Conservation (phyloP, 176 grass and related monocot genomes). For the Leersia perrieri region DNA sequence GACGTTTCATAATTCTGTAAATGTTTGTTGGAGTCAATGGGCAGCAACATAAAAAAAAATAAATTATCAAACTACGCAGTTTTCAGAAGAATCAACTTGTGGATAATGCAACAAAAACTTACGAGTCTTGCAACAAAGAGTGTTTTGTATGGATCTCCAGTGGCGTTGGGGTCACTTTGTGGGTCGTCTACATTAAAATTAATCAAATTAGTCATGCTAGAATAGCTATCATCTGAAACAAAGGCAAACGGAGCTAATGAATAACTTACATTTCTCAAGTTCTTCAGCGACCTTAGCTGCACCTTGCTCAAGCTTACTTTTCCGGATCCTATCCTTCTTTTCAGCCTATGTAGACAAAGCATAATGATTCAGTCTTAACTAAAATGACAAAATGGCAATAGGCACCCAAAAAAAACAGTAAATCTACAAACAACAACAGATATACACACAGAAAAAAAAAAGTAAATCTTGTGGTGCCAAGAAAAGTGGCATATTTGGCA, state of each 20-base stretch:
- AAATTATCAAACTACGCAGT: not conserved
- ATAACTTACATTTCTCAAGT: constrained; percentile 64
- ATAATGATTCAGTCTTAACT: not conserved
- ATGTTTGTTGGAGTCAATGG: constrained; percentile 9
- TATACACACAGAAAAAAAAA: not conserved
- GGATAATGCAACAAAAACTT: constrained; percentile 23
- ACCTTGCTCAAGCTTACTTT: constrained; percentile 72
- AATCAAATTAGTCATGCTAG: not conserved
- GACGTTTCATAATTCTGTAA: constrained; percentile 74
- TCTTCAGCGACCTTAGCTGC: constrained; percentile 71
- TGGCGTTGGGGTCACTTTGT: constrained; percentile 72
- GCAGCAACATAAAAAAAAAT: constrained; percentile 13
- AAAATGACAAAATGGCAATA: not conserved
- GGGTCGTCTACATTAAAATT: constrained; percentile 72
- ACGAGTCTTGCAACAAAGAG: constrained; percentile 83
- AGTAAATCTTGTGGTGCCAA: not conserved
- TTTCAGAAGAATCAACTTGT: not conserved
- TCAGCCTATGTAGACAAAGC: constrained; percentile 47
- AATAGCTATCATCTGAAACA: constrained; percentile 20
- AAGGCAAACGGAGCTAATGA: not conserved
- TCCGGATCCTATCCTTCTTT: constrained; percentile 71
- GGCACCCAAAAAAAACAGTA: not conserved
- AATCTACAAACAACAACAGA: not conserved
- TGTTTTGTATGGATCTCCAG: constrained; percentile 86
- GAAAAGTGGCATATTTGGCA: not conserved